Evolutionary conservation across 2,329 filamentous ascomycete species (phyloP).

Genomic region (Ceratocystiopsis sp.): DNA sequence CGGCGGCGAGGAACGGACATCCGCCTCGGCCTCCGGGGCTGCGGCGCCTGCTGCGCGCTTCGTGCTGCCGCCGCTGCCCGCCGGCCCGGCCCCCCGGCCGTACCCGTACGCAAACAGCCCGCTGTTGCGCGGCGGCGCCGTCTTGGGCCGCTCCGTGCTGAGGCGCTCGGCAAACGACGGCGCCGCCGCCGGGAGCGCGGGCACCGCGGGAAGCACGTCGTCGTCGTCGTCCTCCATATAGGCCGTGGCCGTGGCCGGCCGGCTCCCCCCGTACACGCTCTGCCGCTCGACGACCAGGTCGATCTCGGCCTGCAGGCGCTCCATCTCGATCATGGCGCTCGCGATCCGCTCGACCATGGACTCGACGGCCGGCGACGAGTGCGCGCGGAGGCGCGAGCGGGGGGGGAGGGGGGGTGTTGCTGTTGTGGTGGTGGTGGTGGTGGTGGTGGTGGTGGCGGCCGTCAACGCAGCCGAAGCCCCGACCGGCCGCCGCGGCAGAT

Average conservation of each 20-base stretch:
- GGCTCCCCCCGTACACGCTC: conserved; percentile 36
- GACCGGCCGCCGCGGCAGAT: conserved; percentile 31
- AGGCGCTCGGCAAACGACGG: conserved; percentile 41
- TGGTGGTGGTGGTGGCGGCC: not conserved
- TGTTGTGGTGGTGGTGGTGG: not conserved
- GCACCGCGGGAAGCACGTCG: conserved; percentile 26
- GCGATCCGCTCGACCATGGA: conserved; percentile 37
- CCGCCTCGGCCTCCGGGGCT: too few species aligned
- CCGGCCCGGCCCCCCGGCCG: conserved; percentile 6
- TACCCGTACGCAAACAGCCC: not conserved
- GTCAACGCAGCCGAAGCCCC: conserved; percentile 4
- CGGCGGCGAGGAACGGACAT: too few species aligned
- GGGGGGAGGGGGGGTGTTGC: conserved; percentile 27
- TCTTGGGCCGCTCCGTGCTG: conserved; percentile 26
- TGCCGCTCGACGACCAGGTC: conserved; percentile 43
- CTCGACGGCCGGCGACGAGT: conserved; percentile 30
- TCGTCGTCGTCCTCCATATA: conserved; percentile 21
- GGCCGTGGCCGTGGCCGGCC: conserved; percentile 29
- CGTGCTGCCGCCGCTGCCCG: not conserved
- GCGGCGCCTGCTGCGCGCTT: not conserved
- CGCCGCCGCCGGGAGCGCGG: conserved; percentile 36
- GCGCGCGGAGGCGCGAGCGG: conserved; percentile 26
- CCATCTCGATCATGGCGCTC: conserved; percentile 39
- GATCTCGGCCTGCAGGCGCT: conserved; percentile 40
- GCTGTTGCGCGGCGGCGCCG: conserved; percentile 13